These are phyloP conservation scores for Leishmania lainsoni DNA, from an alignment of 208 protist species.

Conservation along the genomic window DNA sequence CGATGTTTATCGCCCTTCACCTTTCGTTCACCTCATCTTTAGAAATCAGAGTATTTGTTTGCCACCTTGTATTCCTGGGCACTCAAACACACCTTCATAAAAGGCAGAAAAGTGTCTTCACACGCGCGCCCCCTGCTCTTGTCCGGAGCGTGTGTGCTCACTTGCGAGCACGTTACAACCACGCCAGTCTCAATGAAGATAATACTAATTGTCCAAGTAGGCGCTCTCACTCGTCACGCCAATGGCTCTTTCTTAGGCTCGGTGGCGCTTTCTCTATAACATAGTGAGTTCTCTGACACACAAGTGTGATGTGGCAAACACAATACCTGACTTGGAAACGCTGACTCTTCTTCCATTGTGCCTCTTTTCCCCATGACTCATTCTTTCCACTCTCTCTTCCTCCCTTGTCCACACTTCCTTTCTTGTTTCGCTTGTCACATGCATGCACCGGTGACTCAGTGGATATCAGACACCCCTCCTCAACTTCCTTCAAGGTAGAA, in stretches of 20 bases:
- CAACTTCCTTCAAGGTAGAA: background rate
- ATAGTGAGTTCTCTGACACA: background rate
- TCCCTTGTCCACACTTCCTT: background rate
- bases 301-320: background rate
- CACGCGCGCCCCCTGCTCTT: background rate
- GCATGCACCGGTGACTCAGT: background rate
- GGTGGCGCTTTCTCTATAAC: background rate
- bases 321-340: background rate
- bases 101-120: slow-evolving; percentile 2
- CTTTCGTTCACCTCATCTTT: background rate
- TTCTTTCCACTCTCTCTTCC: background rate
- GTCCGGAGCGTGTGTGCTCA: background rate
- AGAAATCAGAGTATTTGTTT: slow-evolving; percentile 6
- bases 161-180: background rate
- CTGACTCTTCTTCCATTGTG: background rate
- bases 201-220: background rate
- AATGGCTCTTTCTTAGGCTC: slow-evolving; percentile 17
- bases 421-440: background rate
- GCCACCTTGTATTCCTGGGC: slow-evolving; percentile 4
- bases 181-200: background rate
- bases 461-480: background rate
- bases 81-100: slow-evolving; percentile 1
- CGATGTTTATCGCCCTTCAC: background rate
- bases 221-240: background rate
- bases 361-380: background rate